phyloP scores from a whole-genome alignment of 2,329 filamentous ascomycete species.

The Exophiala mesophila region DNA sequence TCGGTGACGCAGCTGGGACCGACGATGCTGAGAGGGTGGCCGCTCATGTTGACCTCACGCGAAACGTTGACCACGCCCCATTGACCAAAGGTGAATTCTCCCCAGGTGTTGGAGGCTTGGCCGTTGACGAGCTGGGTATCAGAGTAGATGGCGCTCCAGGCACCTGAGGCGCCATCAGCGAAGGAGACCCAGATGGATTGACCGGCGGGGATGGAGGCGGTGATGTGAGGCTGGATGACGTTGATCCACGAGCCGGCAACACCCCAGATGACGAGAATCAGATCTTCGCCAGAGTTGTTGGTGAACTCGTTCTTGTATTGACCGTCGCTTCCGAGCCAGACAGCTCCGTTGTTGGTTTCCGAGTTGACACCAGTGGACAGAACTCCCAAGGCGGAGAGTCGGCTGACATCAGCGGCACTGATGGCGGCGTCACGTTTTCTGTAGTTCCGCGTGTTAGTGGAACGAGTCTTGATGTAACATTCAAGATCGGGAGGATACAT shows the following conservation, averaged over 20 bases:
- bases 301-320: slow-evolving; percentile 24
- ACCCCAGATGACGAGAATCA: slow-evolving; percentile 26
- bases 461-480: no score
- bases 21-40: slow-evolving; percentile 23
- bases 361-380: slow-evolving; percentile 21
- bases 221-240: slow-evolving; percentile 23
- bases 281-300: slow-evolving; percentile 24
- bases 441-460: slow-evolving; percentile 11
- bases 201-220: slow-evolving; percentile 17
- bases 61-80: slow-evolving; percentile 26
- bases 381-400: slow-evolving; percentile 20
- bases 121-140: slow-evolving; percentile 25
- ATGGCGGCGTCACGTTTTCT: slow-evolving; percentile 22
- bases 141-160: slow-evolving; percentile 22
- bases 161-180: slow-evolving; percentile 22
- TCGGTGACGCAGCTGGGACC: slow-evolving; percentile 22
- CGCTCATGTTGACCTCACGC: slow-evolving; percentile 28
- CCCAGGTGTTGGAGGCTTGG: slow-evolving; percentile 26
- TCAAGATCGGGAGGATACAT: not conserved
- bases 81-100: slow-evolving; percentile 25
- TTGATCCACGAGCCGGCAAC: slow-evolving; percentile 26
- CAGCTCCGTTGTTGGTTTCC: slow-evolving; percentile 11
- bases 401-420: slow-evolving; percentile 13
- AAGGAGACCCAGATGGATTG: slow-evolving; percentile 20
- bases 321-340: slow-evolving; percentile 23